Conservation (phyloP, 192 early-diverging fungal species). For the Backusella tuberculispora region DNA sequence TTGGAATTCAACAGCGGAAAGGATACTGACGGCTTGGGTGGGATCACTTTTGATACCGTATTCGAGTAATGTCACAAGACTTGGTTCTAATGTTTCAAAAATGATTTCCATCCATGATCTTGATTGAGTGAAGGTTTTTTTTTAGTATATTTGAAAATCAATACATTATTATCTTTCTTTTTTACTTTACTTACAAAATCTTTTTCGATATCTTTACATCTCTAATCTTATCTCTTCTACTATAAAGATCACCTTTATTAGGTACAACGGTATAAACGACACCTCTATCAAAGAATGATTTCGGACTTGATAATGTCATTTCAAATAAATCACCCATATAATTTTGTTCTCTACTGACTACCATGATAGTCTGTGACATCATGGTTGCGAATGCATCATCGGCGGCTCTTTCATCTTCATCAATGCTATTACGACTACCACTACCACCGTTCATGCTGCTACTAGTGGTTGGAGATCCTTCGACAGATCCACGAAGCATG, state of each 20-base stretch:
- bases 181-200: slow-evolving; percentile 63
- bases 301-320: slow-evolving; percentile 51
- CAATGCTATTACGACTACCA: slow-evolving; percentile 41
- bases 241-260: slow-evolving; percentile 50
- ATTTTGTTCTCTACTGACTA: slow-evolving; percentile 89
- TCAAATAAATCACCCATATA: slow-evolving; percentile 89
- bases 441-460: not conserved
- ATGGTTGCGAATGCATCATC: slow-evolving; percentile 60
- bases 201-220: slow-evolving; percentile 73
- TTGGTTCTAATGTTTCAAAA: slow-evolving; percentile 76
- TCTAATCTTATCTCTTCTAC: slow-evolving; percentile 58
- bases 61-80: slow-evolving; percentile 75
- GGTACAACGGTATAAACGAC: slow-evolving; percentile 33
- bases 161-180: too few relatives aligned
- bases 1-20: slow-evolving; percentile 76
- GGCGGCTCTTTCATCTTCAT: slow-evolving; percentile 50
- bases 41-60: slow-evolving; percentile 74
- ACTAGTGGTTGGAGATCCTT: slow-evolving; percentile 23
- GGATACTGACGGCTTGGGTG: slow-evolving; percentile 80
- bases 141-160: not conserved
- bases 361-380: slow-evolving; percentile 60
- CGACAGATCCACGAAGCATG: slow-evolving; percentile 36
- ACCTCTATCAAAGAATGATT: slow-evolving; percentile 52
- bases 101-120: slow-evolving; percentile 78
- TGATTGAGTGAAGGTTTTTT: not conserved